phyloP scores from a whole-genome alignment of 495 filamentous ascomycete species.

The Annulohypoxylon stygium region DNA sequence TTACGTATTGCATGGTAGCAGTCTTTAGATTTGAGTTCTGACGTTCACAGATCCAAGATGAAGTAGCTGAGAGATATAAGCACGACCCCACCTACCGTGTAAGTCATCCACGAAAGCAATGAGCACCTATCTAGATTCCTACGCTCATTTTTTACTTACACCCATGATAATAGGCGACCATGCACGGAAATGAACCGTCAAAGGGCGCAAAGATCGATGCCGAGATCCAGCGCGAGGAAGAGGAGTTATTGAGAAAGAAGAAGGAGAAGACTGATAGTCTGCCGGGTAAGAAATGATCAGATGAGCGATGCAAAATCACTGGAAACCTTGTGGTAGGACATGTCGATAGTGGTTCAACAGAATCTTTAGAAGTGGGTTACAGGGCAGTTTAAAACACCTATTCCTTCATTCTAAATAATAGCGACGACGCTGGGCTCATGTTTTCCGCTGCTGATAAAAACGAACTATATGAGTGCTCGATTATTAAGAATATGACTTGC shows the following conservation, averaged over 20 bases:
- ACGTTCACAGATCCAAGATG: slow-evolving; percentile 35
- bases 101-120: slow-evolving; percentile 8
- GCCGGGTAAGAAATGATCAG: slow-evolving; percentile 38
- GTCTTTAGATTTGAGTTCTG: background rate
- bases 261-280: slow-evolving; percentile 53
- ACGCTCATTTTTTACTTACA: slow-evolving; percentile 4
- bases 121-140: too few relatives aligned
- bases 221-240: slow-evolving; percentile 76
- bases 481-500: background rate
- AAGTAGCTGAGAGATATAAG: slow-evolving; percentile 45
- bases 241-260: slow-evolving; percentile 74
- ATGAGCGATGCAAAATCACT: background rate
- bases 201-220: slow-evolving; percentile 79
- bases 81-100: slow-evolving; percentile 46
- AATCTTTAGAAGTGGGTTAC: background rate
- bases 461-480: too few relatives aligned
- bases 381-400: too few relatives aligned
- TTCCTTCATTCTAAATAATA: too few relatives aligned
- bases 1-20: background rate
- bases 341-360: background rate
- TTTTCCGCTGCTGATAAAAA: too few relatives aligned
- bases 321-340: background rate
- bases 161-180: slow-evolving; percentile 65
- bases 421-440: too few relatives aligned
- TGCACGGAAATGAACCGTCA: slow-evolving; percentile 78